Evolutionary conservation across 2,329 filamentous ascomycete genomes (phyloP).

Genomic region (Botrytis elliptica): DNA sequence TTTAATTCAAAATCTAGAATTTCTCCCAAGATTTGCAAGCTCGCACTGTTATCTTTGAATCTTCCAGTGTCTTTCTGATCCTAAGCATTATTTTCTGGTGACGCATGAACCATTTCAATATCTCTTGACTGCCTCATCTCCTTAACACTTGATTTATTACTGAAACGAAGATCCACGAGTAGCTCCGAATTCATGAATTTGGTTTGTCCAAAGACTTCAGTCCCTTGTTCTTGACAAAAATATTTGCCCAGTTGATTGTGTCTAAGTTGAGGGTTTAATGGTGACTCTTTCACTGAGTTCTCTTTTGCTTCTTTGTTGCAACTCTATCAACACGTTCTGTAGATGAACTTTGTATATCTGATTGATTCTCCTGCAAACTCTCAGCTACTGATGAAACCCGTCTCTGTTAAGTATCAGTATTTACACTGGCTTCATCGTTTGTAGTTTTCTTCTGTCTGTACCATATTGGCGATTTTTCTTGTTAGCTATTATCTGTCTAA

Average conservation of each 20-base stretch:
- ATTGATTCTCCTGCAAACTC: neutral
- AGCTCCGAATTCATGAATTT: neutral
- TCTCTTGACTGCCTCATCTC: neutral
- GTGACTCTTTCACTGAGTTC: neutral
- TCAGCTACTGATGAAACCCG: neutral
- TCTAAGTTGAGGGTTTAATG: neutral
- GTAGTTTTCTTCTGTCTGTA: neutral
- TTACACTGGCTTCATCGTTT: neutral
- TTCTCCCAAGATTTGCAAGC: neutral
- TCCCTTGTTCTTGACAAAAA: too few species aligned
- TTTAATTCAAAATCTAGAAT: neutral
- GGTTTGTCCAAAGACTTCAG: neutral
- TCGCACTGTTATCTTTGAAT: neutral
- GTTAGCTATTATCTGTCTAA: neutral
- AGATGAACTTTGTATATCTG: too few species aligned
- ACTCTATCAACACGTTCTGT: neutral
- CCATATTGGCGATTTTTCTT: neutral
- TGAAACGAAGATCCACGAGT: neutral
- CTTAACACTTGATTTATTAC: neutral
- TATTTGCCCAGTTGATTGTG: neutral
- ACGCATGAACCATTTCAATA: neutral
- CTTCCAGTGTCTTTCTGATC: neutral
- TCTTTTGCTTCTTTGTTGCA: neutral
- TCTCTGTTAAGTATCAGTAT: neutral
- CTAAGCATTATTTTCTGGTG: neutral